Percentiles rank a stretch among this genome's conserved stretches.
These are phyloP conservation scores for Lupinus albus DNA, from an alignment of 306 rosid genomes.

Conservation along the genomic window DNA sequence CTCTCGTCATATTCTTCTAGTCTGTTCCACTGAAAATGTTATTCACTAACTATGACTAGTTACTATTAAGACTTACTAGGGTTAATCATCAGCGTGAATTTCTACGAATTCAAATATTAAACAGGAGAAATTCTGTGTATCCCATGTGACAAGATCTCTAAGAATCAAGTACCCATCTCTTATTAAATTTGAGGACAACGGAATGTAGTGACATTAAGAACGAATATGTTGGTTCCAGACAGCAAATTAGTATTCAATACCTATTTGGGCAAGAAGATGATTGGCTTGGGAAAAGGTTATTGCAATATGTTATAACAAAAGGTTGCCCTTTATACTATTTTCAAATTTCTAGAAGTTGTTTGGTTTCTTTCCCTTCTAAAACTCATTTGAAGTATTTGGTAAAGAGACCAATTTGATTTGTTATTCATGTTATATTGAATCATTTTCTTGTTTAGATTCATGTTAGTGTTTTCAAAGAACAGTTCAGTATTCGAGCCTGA, in stretches of 20 bases:
- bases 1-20: neutral
- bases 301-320: neutral
- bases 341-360: neutral
- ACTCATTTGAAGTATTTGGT: neutral
- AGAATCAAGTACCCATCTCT: neutral
- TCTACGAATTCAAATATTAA: neutral
- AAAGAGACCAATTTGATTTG: neutral
- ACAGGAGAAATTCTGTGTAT: neutral
- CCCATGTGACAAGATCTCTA: neutral
- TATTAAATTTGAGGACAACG: constrained; percentile 8
- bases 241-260: neutral
- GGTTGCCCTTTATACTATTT: neutral
- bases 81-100: neutral
- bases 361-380: neutral
- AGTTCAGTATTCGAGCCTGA: too few relatives aligned
- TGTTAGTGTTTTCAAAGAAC: neutral
- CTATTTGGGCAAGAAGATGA: neutral
- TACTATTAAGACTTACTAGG: neutral
- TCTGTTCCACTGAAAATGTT: neutral
- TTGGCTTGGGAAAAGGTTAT: neutral
- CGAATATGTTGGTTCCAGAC: constrained; percentile 1
- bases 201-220: neutral
- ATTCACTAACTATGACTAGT: neutral
- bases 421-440: neutral
- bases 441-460: neutral